These are phyloP conservation scores for Gautieria morchelliformis DNA, from an alignment of 768 basidiomycete species.

Conservation along the genomic window DNA sequence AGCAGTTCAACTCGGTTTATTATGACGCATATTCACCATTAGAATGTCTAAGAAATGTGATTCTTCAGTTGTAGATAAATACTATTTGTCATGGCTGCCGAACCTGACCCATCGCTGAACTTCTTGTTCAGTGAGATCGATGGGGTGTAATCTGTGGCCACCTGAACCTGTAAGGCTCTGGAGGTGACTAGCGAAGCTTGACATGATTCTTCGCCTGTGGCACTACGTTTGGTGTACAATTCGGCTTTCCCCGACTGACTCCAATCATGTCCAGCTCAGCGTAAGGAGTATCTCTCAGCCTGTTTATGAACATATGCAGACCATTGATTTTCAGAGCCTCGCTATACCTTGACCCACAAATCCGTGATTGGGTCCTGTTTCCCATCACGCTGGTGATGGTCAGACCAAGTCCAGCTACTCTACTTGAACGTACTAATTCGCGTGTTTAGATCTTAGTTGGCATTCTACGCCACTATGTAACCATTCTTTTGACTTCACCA, in stretches of 20 bases:
- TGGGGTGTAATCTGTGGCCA: neutral
- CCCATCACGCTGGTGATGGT: conserved; percentile 98
- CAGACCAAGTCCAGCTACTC: conserved; percentile 18
- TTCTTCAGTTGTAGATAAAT: neutral
- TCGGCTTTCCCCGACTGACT: neutral
- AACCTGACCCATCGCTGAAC: neutral
- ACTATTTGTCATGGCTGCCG: neutral
- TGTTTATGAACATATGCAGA: neutral
- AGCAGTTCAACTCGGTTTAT: neutral
- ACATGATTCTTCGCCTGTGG: neutral
- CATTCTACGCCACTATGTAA: conserved; percentile 85
- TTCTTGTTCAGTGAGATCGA: neutral
- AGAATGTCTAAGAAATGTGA: neutral
- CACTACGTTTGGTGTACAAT: neutral
- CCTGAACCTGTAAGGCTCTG: neutral
- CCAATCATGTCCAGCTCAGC: conserved; percentile 9
- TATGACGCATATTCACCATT: neutral
- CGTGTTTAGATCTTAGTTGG: conserved; percentile 75
- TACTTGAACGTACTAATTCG: neutral
- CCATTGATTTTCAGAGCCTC: conserved; percentile 27
- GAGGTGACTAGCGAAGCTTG: neutral
- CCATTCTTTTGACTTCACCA: conserved; percentile 69
- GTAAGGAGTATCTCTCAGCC: neutral
- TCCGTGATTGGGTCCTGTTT: conserved; percentile 89
- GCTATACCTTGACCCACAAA: conserved; percentile 86